Evolutionary conservation across 805 yeast species (phyloP), one percentile per base, ranked within the genome.

Genomic region (Saccharomyces mikatae): DNA sequence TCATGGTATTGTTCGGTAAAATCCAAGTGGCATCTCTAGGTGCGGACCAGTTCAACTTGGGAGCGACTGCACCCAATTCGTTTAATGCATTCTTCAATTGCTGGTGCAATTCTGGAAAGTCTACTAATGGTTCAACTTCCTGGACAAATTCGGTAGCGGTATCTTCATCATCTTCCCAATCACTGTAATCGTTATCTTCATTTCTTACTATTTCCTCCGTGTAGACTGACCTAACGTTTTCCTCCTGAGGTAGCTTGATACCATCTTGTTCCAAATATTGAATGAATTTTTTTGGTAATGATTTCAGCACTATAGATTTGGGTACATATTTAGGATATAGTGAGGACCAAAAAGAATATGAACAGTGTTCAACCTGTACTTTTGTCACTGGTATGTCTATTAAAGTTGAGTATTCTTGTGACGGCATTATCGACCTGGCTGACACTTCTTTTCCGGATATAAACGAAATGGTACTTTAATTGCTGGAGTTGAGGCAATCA

Each of bases 1-100:
- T 79, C 78, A 86, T 79, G 2, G 88, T 78, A 62, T 89, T 87
- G 31, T 86, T 82, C 2, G 94, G 78, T 63, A 87, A 72, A 22
- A 94, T 92, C 99, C 98, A 94, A 0, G 84, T 80, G 1, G 98
- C 88, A 71, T 94, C 99, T 65, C 84, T 85, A 1, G 99, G 99
- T 1, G 97, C 87, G 0, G 97, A 89, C 99, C 99, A 94, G 74
- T 94, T 94, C 61, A 92, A 73, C 65, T 94, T 94, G 1, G 98
- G 98, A 1, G 89, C 78, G 2, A 90, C 89, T 1, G 81, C 72
- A 0, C 86, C 86, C 49, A 78, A 72, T 47, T 76, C 73, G 2
- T 59, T 56, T 13, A 94, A 79, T 0, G 75, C 64, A 0, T 61
- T 55, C 36, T 72, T 71, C 17, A 92, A 74, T 47, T 74, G 61